Conservation (phyloP, 1,284 basidiomycete genomes). For the Puccinia brachypodii region DNA sequence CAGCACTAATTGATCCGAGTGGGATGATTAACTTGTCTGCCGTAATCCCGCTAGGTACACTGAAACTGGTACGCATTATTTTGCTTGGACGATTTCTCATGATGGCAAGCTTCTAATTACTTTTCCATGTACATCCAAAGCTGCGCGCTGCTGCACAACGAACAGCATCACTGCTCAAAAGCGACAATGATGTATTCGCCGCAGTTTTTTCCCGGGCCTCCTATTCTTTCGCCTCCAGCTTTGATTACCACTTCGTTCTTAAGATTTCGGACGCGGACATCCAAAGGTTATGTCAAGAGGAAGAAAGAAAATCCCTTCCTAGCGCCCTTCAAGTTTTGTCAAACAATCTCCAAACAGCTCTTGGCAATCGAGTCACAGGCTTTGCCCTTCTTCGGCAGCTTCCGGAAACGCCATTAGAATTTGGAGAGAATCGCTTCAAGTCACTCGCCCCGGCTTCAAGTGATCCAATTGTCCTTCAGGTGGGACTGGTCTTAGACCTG, state of each 20-base stretch:
- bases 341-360: conserved; percentile 10
- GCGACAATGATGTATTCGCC: conserved; percentile 23
- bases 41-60: conserved; percentile 25
- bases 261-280: conserved; percentile 50
- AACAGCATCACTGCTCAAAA: conserved; percentile 25
- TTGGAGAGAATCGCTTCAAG: neutral
- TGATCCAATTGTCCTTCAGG: conserved; percentile 43
- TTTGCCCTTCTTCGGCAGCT: conserved; percentile 24
- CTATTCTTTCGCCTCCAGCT: conserved; percentile 64
- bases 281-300: conserved; percentile 20
- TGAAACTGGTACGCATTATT: conserved; percentile 32
- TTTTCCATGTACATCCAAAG: neutral
- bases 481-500: conserved; percentile 74
- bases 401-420: neutral
- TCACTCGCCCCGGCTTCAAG: neutral
- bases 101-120: neutral
- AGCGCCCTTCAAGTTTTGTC: conserved; percentile 8
- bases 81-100: neutral
- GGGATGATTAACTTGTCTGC: conserved; percentile 36
- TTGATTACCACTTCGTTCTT: conserved; percentile 44
- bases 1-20: conserved; percentile 37
- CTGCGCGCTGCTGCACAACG: conserved; percentile 26
- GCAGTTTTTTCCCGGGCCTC: conserved; percentile 58
- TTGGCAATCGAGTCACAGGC: conserved; percentile 27
- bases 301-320: neutral